Base-by-base conservation (phyloP, 345 rosid species). In the Rhodomyrtus tomentosa region DNA sequence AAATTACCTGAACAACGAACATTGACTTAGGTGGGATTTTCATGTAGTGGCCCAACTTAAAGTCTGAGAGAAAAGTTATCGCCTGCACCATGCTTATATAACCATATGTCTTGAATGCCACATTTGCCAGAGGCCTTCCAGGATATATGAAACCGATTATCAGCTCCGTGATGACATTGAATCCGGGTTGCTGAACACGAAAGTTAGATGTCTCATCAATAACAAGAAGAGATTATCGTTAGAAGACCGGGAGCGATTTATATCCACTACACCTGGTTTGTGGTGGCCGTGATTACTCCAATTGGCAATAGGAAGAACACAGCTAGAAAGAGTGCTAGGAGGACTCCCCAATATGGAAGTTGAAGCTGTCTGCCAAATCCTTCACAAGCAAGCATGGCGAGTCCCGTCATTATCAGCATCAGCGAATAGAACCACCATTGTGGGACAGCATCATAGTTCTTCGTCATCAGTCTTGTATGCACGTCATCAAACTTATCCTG, bases 391-490 rank as follows among this genome's bases (percentile, higher is more conserved):
- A 84, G 73, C 88, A 90, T 59, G 56, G 92, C 86, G 13, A 92
- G 84, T 49, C 88, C 91, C 9, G 80, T 59, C 16, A 84, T 86
- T 13, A 86, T 5, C 4, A 88, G 48, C 86, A 88, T 32, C 36
- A 92, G 55, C 1, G 62, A 51, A 52, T 87, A 86, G 84, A 92
- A 90, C 94, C 93, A 92, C 92, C 92, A 92, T 49, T 90, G 88
- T 59, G 91, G 92, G 4, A 91, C 93, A 54, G 51, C 82, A 5
- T 88, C 86, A 52, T 91, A 90, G 84, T 91, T 94, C 86, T 90
- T 94, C 89, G 91, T 95, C 94, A 93, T 94, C 88, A 91, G 42
- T 89, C 93, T 92, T 14, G 94, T 88, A 87, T 95, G 98, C 16
- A 95, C 94, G 83, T 95, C 95, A 11, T 85, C 84, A 21, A 84